Conservation (phyloP, 352 stramenopile genomes). For the Phytophthora fragariaefolia region DNA sequence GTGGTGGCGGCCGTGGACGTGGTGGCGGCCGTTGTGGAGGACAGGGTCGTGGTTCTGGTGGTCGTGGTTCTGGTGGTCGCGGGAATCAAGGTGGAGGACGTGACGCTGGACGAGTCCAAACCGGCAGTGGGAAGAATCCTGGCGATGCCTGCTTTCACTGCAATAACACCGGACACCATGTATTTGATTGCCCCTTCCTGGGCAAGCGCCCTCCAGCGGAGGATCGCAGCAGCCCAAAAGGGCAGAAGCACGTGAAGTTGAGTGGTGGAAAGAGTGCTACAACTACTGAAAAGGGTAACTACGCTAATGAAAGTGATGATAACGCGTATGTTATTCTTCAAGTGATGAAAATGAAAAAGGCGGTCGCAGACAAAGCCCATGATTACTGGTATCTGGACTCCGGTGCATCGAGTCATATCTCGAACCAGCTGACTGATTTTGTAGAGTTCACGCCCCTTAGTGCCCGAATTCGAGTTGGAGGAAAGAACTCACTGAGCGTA, state of each 20-base stretch:
- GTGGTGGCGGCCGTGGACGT: not conserved
- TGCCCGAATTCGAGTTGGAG: constrained; percentile 8
- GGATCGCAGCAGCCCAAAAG: not conserved
- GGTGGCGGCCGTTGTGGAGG: too few species aligned
- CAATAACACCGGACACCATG: not conserved
- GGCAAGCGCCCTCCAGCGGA: constrained; percentile 6
- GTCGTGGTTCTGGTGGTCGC: constrained; percentile 2
- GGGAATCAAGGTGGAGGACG: not conserved
- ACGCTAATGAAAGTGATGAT: constrained; percentile 7
- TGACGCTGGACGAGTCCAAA: not conserved
- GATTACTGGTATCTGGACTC: constrained; percentile 11
- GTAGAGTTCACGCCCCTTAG: constrained; percentile 7
- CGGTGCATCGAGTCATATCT: constrained; percentile 14
- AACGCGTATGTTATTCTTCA: constrained; percentile 3
- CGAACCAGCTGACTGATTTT: constrained; percentile 18
- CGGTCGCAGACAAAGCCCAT: not conserved
- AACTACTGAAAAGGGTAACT: not conserved
- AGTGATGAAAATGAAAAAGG: not conserved
- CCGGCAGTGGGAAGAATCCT: not conserved
- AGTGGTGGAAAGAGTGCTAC: not conserved
- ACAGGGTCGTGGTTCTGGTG: constrained; percentile 1
- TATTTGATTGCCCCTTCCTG: constrained; percentile 6
- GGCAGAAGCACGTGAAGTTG: not conserved
- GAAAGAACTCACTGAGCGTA: not conserved
- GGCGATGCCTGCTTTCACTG: constrained; percentile 11